Base-by-base conservation (phyloP, 2,329 filamentous ascomycete species). In the Pseudogymnoascus sp. region DNA sequence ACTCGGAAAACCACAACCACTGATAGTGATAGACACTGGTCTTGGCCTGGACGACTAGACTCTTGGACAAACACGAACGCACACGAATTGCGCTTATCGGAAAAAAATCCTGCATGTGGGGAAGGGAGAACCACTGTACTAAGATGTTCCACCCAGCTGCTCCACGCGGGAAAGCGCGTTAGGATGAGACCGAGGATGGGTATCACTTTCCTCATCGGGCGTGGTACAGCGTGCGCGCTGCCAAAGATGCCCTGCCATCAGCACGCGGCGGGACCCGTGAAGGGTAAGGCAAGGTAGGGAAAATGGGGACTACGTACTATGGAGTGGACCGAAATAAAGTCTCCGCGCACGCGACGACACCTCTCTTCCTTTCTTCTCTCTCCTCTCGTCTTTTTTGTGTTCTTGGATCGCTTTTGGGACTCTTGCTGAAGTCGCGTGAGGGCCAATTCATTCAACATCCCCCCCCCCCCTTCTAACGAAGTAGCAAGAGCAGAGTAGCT, bases 121-220 rank as follows among this genome's bases (percentile, higher is more conserved):
- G 42, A 47, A 47, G 18, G n/a, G 18, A 47, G 42, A 47, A 47
- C 42, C 42, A 47, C 42, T 47, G 42, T 23, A 47, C 42, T 47
- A 47, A 47, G 18, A 47, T 47, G 18, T 23, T 47, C 42, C 42
- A 47, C 42, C 18, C 42, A 47, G 42, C 42, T 47, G 42, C 42
- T 47, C 42, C 42, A 47, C 42, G 42, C 42, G 42, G 42, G 42
- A 47, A 47, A 47, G 42, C 42, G 42, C 42, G 42, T 47, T 47
- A 47, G 42, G 42, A 47, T 47, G 42, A 47, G 42, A 23, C 42
- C 42, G 42, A 23, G 11, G 18, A 23, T 47, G 42, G 18, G 11
- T 47, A 47, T 47, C 42, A 47, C 42, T 47, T 47, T 21, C 42
- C 42, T 23, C 10, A 14, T 47, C 42, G 42, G 18, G 42, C 10